Percentiles rank a stretch among this genome's conserved stretches.
phyloP scores from a whole-genome alignment of 176 grass and related monocot genomes.

The Bothriochloa decipiens region DNA sequence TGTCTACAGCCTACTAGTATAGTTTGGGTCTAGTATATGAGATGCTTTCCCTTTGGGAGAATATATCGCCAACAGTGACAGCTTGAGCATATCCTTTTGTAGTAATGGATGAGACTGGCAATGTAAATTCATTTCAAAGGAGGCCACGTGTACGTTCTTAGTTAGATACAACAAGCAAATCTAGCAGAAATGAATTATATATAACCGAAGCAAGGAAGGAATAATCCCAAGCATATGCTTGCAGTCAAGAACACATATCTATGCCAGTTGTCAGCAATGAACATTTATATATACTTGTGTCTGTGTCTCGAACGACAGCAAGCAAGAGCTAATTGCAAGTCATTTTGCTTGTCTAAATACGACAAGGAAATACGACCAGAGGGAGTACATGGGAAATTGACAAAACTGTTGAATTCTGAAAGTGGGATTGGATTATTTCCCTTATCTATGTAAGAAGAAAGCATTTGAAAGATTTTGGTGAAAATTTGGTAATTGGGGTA shows the following conservation, averaged over 20 bases:
- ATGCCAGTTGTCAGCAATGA: neutral
- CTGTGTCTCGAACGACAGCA: neutral
- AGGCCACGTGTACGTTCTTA: neutral
- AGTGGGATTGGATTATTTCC: too few relatives aligned
- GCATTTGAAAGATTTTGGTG: neutral
- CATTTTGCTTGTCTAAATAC: neutral
- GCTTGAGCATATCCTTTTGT: neutral
- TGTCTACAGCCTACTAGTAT: neutral
- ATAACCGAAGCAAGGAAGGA: neutral
- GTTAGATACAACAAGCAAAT: neutral
- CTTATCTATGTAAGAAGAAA: too few relatives aligned
- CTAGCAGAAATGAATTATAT: neutral
- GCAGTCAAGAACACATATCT: neutral
- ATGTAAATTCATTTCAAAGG: neutral
- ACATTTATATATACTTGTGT: too few relatives aligned
- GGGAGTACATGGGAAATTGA: neutral
- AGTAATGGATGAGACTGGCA: neutral
- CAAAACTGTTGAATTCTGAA: neutral
- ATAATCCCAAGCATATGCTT: conserved; percentile 20
- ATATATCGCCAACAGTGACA: neutral
- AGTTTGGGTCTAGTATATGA: too few relatives aligned
- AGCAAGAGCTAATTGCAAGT: neutral
- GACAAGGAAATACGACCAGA: neutral
- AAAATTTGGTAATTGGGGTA: neutral
- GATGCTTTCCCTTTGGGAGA: too few relatives aligned